Percentiles rank a stretch among this genome's conserved stretches.
These are phyloP conservation scores for Conticribra weissflogii DNA, from an alignment of 108 stramenopile species.

Conservation along the genomic window DNA sequence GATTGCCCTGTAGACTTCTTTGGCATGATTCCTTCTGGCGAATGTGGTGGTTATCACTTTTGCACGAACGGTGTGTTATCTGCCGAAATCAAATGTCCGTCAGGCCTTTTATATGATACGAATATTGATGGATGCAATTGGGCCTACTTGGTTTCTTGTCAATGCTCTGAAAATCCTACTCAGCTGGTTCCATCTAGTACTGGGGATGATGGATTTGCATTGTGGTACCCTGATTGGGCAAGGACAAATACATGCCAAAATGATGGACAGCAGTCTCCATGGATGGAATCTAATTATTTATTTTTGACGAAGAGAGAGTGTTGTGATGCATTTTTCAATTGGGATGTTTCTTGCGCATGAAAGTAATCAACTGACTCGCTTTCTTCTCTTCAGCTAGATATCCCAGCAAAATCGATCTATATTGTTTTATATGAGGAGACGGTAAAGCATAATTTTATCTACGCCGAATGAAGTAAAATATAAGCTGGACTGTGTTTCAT, in stretches of 20 bases:
- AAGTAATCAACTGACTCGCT: too few species aligned
- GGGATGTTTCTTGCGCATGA: neutral
- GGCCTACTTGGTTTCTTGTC: slow-evolving; percentile 4
- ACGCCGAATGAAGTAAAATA: too few species aligned
- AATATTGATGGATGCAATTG: slow-evolving; percentile 21
- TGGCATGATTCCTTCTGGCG: neutral
- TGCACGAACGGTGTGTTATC: slow-evolving; percentile 10
- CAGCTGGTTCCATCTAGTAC: too few species aligned
- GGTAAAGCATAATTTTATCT: too few species aligned
- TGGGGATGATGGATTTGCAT: too few species aligned
- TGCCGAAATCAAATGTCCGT: slow-evolving; percentile 1
- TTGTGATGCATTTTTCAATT: neutral
- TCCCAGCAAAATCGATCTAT: too few species aligned
- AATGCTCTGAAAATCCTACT: slow-evolving; percentile 2
- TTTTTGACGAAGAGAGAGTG: neutral
- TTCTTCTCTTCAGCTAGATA: too few species aligned
- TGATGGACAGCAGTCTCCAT: slow-evolving; percentile 4
- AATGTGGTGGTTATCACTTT: slow-evolving; percentile 13
- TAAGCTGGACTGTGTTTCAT: too few species aligned
- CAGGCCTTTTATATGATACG: slow-evolving; percentile 14
- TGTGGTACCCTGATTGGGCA: slow-evolving; percentile 22
- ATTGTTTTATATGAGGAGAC: too few species aligned
- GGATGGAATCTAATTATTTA: slow-evolving; percentile 2
- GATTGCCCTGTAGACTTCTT: neutral
- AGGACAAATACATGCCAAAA: neutral